Evolutionary conservation across 805 yeast genomes (phyloP).

Genomic region (Saccharomycopsis sp.): DNA sequence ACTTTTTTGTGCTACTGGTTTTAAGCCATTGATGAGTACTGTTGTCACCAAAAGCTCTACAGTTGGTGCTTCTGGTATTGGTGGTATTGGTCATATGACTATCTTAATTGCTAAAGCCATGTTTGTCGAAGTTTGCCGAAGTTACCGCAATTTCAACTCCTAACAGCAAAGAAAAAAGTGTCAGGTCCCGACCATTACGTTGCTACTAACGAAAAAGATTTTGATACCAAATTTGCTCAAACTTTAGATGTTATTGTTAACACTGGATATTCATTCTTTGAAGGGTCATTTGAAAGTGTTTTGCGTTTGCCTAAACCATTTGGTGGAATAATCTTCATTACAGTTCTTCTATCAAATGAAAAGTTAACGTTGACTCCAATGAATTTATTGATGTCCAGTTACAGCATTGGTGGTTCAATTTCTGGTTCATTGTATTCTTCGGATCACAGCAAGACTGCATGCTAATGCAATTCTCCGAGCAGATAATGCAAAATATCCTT

Average conservation of each 20-base stretch:
- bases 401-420: conserved; percentile 27
- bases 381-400: background rate
- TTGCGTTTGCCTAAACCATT: conserved; percentile 23
- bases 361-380: conserved; percentile 8
- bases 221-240: conserved; percentile 31
- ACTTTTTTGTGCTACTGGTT: conserved; percentile 52
- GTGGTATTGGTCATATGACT: conserved; percentile 53
- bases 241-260: conserved; percentile 41
- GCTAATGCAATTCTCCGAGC: no score
- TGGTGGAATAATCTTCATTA: conserved; percentile 27
- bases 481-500: no score
- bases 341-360: conserved; percentile 16
- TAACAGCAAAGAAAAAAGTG: conserved; percentile 41
- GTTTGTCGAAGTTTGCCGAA: conserved; percentile 54
- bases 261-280: conserved; percentile 36
- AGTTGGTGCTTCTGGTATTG: conserved; percentile 49
- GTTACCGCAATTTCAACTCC: conserved; percentile 51
- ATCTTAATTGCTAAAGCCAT: conserved; percentile 49
- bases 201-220: conserved; percentile 38
- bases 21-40: conserved; percentile 38
- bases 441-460: no score
- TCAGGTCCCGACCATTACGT: conserved; percentile 49
- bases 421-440: no score
- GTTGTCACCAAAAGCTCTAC: conserved; percentile 41
- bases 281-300: conserved; percentile 21